phyloP scores from a whole-genome alignment of 139 green algal genomes.

The Volvox africanus region DNA sequence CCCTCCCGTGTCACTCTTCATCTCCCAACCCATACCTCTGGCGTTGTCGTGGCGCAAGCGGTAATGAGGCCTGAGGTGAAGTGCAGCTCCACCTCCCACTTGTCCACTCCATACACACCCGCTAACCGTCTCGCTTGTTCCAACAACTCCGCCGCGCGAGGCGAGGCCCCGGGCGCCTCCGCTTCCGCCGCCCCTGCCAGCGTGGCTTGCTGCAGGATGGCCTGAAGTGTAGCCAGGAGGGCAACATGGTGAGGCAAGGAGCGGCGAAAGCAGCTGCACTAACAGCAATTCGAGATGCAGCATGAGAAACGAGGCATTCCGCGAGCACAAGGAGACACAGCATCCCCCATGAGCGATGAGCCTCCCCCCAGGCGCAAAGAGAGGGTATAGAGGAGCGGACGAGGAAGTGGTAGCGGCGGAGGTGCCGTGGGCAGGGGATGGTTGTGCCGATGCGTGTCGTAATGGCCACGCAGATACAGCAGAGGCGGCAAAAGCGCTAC shows the following conservation, averaged over 20 bases:
- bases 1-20: too few relatives aligned
- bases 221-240: neutral
- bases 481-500: too few relatives aligned
- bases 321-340: too few relatives aligned
- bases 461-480: too few relatives aligned
- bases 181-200: constrained; percentile 15
- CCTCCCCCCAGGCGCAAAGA: too few relatives aligned
- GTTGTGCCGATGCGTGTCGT: too few relatives aligned
- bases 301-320: too few relatives aligned
- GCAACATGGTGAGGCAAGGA: neutral
- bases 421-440: too few relatives aligned
- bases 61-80: neutral
- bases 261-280: neutral
- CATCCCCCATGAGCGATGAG: too few relatives aligned
- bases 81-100: constrained; percentile 10
- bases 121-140: neutral
- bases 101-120: constrained; percentile 28
- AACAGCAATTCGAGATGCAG: too few relatives aligned
- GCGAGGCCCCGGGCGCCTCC: neutral
- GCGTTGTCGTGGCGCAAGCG: neutral
- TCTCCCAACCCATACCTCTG: constrained; percentile 5
- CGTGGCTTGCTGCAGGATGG: constrained; percentile 33
- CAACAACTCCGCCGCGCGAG: neutral
- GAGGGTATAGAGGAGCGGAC: too few relatives aligned
- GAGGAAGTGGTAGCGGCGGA: too few relatives aligned